phyloP scores from a whole-genome alignment of 306 rosid species.

The Lathyrus tuberosus region DNA sequence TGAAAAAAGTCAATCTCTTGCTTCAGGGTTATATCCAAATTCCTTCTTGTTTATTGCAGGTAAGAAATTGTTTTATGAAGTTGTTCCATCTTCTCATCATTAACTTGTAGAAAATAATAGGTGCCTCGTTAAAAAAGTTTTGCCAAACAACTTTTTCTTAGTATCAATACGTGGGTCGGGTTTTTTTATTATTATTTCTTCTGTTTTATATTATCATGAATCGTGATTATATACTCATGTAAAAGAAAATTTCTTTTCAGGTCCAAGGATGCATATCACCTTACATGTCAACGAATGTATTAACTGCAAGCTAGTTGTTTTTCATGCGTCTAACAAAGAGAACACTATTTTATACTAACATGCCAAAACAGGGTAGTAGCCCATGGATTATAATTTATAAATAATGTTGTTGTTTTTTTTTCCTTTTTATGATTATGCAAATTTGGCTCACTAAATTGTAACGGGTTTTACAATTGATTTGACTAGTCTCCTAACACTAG shows the following conservation, averaged over 20 bases:
- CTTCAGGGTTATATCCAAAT: slow-evolving; percentile 81
- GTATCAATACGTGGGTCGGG: not conserved
- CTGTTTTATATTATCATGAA: not conserved
- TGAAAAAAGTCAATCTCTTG: too few species aligned
- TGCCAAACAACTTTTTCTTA: not conserved
- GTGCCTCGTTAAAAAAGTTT: not conserved
- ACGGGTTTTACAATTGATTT: too few species aligned
- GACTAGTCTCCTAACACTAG: too few species aligned
- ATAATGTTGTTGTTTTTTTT: too few species aligned
- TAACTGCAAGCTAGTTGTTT: slow-evolving; percentile 53
- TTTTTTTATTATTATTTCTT: not conserved
- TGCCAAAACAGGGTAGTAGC: too few species aligned
- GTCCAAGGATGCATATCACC: slow-evolving; percentile 79
- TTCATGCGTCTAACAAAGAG: too few species aligned
- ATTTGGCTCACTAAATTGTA: too few species aligned
- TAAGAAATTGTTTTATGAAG: slow-evolving; percentile 40
- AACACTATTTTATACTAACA: too few species aligned
- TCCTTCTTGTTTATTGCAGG: slow-evolving; percentile 87
- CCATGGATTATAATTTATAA: too few species aligned
- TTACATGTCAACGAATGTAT: slow-evolving; percentile 63
- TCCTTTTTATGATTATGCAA: too few species aligned
- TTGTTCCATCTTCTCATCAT: slow-evolving; percentile 32
- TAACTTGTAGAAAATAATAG: slow-evolving; percentile 23
- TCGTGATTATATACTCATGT: slow-evolving; percentile 25
- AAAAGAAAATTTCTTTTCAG: slow-evolving; percentile 47